These are phyloP conservation scores for Rhodamnia rubescens DNA, from an alignment of 345 rosid genomes.

Conservation along the genomic window DNA sequence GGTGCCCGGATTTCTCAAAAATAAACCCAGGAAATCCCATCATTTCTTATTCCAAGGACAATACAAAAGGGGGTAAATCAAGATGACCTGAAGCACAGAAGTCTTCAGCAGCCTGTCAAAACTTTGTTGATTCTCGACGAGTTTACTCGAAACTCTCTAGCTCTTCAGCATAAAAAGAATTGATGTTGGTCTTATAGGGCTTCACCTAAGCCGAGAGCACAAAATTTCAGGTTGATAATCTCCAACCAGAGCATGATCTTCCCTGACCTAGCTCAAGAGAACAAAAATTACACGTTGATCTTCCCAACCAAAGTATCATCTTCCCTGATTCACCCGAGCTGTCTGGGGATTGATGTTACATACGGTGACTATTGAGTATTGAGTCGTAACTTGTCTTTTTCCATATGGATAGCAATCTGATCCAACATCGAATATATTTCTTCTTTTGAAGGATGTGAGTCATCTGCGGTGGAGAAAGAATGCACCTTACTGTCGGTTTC, in stretches of 20 bases:
- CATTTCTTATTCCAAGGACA: not conserved
- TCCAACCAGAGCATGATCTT: not conserved
- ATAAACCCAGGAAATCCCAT: not conserved
- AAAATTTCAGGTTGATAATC: not conserved
- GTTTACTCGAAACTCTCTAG: not conserved
- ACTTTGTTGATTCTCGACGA: not conserved
- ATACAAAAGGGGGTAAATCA: not conserved
- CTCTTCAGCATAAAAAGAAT: not conserved
- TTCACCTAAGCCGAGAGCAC: not conserved
- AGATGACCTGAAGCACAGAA: not conserved
- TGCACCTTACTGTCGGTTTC: slow-evolving; percentile 34
- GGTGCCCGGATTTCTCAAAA: not conserved
- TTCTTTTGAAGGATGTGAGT: slow-evolving; percentile 35
- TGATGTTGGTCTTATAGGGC: not conserved
- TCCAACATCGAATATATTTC: slow-evolving; percentile 30
- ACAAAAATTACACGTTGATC: not conserved
- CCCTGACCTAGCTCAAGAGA: not conserved
- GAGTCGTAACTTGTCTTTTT: slow-evolving; percentile 24
- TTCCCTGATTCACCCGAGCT: not conserved
- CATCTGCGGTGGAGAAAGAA: slow-evolving; percentile 34
- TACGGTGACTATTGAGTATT: not conserved
- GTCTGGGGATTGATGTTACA: not conserved
- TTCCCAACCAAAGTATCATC: not conserved
- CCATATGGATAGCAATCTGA: slow-evolving; percentile 32
- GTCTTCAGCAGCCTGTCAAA: not conserved